Percentiles rank a stretch among this genome's conserved stretches.
These are phyloP conservation scores for Boletus vinaceobasis DNA, from an alignment of 768 basidiomycete species.

Conservation along the genomic window DNA sequence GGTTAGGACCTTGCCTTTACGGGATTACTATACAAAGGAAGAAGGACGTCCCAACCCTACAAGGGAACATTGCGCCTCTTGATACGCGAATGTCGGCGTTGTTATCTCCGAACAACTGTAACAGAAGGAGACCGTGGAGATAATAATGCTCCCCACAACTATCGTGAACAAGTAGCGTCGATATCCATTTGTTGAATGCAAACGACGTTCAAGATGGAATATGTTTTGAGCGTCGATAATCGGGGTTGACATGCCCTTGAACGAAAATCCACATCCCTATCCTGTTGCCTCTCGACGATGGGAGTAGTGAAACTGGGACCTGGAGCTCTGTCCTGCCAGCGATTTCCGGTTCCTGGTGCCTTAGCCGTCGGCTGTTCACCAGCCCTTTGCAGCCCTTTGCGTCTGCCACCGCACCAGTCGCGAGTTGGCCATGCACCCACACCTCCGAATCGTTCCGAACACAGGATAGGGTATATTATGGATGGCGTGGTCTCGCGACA, in stretches of 20 bases:
- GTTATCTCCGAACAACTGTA: constrained; percentile 5
- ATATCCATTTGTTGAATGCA: background rate
- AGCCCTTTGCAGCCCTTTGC: constrained; percentile 3
- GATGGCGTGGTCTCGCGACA: background rate
- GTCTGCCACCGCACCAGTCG: constrained; percentile 1
- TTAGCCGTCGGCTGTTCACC: constrained; percentile 15
- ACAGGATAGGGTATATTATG: background rate
- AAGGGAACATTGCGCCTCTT: constrained; percentile 6
- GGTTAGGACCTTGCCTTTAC: background rate
- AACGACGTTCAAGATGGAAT: background rate
- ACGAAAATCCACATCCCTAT: background rate
- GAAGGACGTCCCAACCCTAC: background rate
- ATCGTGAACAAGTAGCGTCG: background rate
- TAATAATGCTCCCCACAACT: background rate
- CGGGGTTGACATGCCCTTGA: background rate
- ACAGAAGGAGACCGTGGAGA: constrained; percentile 3
- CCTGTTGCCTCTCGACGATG: background rate
- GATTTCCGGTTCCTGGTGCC: constrained; percentile 22
- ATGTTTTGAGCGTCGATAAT: background rate
- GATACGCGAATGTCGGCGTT: constrained; percentile 15
- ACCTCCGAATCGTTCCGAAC: background rate
- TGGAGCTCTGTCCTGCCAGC: no score
- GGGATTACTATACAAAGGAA: background rate
- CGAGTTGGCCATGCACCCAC: constrained; percentile 13
- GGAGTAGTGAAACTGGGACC: background rate